Evolutionary conservation across 768 basidiomycete species (phyloP).

Genomic region (Dictyophora rubrovolvata): DNA sequence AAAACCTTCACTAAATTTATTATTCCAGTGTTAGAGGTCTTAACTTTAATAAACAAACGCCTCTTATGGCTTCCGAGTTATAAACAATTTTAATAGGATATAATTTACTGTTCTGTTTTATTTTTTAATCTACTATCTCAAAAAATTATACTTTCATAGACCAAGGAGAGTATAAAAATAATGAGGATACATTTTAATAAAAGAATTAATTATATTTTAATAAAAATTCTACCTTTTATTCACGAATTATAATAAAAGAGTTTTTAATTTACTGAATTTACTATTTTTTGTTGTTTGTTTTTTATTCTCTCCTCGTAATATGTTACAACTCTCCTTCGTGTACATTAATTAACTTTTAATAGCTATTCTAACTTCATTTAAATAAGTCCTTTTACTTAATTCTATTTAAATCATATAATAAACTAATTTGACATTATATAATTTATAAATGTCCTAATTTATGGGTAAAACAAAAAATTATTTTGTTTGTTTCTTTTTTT

Average conservation of each 20-base stretch:
- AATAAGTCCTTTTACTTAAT: background rate
- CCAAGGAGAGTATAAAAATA: too few relatives aligned
- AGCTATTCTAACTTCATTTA: background rate
- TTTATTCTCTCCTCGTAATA: too few relatives aligned
- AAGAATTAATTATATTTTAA: background rate
- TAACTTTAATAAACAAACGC: background rate
- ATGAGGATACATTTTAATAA: too few relatives aligned
- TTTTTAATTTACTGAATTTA: too few relatives aligned
- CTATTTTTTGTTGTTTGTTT: too few relatives aligned
- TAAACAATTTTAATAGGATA: conserved; percentile 4
- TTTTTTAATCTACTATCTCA: too few relatives aligned
- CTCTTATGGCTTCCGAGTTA: background rate
- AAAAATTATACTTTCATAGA: too few relatives aligned
- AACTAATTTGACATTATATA: conserved; percentile 7
- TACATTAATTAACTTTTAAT: background rate
- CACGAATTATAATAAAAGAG: too few relatives aligned
- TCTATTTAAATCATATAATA: conserved; percentile 7
- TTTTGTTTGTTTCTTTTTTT: background rate
- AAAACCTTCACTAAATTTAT: conserved; percentile 2
- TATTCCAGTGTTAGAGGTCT: background rate
- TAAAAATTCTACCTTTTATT: conserved; percentile 4
- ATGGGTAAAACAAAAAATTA: too few relatives aligned
- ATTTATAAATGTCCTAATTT: conserved; percentile 9
- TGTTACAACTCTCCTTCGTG: too few relatives aligned
- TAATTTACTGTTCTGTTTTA: background rate